phyloP scores from a whole-genome alignment of 2,329 filamentous ascomycete genomes.

The Penicillium freii region DNA sequence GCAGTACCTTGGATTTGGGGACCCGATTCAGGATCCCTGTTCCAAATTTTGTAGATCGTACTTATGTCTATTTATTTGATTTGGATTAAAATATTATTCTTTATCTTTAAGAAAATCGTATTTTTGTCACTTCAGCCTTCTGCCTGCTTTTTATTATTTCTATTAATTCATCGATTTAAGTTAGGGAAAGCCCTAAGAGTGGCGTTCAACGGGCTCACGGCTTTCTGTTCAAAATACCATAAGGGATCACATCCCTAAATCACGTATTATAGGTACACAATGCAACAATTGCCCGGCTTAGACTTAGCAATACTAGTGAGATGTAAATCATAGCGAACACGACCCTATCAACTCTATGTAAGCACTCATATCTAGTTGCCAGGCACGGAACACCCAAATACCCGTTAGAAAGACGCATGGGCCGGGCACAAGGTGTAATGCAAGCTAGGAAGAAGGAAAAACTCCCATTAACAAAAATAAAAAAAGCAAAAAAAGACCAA shows the following conservation, averaged over 20 bases:
- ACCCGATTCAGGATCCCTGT: constrained; percentile 19
- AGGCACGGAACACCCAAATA: not conserved
- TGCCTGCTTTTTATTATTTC: not conserved
- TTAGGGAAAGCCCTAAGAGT: not conserved
- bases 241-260: constrained; percentile 5
- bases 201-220: not conserved
- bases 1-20: constrained; percentile 14
- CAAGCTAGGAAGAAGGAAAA: not conserved
- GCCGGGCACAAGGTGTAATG: not conserved
- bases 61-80: not conserved
- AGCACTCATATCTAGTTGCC: not conserved
- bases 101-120: not conserved
- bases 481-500: not conserved
- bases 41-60: constrained; percentile 17
- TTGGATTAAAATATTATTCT: not conserved
- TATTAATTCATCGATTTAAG: not conserved
- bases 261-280: not conserved
- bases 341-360: not conserved
- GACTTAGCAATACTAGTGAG: not conserved
- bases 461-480: rapidly evolving
- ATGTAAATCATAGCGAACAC: not conserved
- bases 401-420: constrained; percentile 1
- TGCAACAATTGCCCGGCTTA: not conserved
- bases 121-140: not conserved
- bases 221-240: not conserved